These are phyloP conservation scores for Hordeum marinum DNA, from an alignment of 176 grass and related monocot species.

Conservation along the genomic window DNA sequence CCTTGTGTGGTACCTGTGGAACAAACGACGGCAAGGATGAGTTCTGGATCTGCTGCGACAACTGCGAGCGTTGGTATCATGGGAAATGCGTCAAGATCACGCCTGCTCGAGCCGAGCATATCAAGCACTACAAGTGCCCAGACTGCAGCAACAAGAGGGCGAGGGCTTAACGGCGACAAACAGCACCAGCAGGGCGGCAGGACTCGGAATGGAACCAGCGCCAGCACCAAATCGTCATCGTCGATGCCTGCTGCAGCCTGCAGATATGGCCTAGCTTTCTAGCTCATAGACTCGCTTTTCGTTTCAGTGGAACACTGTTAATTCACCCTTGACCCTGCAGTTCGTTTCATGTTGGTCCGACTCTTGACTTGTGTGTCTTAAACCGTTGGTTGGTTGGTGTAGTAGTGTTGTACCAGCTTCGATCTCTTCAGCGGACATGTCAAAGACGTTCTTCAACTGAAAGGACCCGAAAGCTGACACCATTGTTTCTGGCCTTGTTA, in stretches of 20 bases:
- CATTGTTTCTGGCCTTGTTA: constrained; percentile 10
- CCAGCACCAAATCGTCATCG: neutral
- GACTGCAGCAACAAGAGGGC: constrained; percentile 76
- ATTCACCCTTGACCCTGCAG: constrained; percentile 29
- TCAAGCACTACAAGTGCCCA: constrained; percentile 98
- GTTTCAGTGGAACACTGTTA: constrained; percentile 26
- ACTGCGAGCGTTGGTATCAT: constrained; percentile 91
- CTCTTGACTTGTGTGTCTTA: constrained; percentile 24
- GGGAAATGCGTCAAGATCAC: constrained; percentile 93
- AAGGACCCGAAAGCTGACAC: constrained; percentile 32
- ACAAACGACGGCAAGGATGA: constrained; percentile 77
- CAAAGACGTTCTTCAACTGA: constrained; percentile 17
- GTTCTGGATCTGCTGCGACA: constrained; percentile 93
- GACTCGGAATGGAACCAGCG: neutral
- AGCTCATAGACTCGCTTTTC: constrained; percentile 51
- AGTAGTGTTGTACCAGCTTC: constrained; percentile 10
- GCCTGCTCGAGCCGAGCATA: constrained; percentile 83
- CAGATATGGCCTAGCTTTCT: constrained; percentile 49
- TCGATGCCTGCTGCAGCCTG: neutral
- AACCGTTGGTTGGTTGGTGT: constrained; percentile 35
- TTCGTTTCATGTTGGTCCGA: constrained; percentile 33
- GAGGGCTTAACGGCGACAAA: constrained; percentile 29
- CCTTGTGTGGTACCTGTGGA: constrained; percentile 76
- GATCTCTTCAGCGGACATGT: constrained; percentile 34
- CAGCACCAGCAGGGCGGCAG: neutral